These are phyloP conservation scores for Hordeum marinum DNA, from an alignment of 176 grass and related monocot species.

Conservation along the genomic window DNA sequence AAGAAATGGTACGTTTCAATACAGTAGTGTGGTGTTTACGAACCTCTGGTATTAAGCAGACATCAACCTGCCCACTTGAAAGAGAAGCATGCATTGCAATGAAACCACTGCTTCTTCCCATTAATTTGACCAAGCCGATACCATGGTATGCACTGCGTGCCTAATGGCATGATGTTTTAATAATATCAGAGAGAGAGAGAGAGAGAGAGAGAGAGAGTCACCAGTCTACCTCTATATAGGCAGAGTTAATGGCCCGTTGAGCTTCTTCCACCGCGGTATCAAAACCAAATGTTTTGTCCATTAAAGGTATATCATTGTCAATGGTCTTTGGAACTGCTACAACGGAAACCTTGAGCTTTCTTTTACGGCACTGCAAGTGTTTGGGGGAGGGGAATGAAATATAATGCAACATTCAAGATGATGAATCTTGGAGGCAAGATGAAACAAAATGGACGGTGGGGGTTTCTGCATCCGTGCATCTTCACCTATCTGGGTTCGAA, in stretches of 20 bases:
- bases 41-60: conserved; percentile 92
- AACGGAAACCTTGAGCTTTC: conserved; percentile 86
- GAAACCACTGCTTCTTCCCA: conserved; percentile 93
- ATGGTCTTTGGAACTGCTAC: conserved; percentile 94
- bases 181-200: not conserved
- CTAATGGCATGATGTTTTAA: conserved; percentile 24
- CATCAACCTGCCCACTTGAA: conserved; percentile 91
- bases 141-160: conserved; percentile 93
- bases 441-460: not conserved
- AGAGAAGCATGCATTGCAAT: conserved; percentile 99
- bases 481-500: not conserved
- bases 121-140: conserved; percentile 92
- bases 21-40: conserved; percentile 9
- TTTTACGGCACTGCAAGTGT: conserved; percentile 59
- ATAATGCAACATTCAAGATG: not conserved
- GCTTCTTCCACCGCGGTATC: conserved; percentile 98
- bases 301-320: conserved; percentile 95
- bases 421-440: not conserved
- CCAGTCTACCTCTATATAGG: conserved; percentile 77
- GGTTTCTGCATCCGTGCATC: not conserved
- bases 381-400: not conserved
- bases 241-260: conserved; percentile 84
- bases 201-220: not conserved
- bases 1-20: not conserved
- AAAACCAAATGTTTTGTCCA: conserved; percentile 99